Percentiles rank a stretch among this genome's conserved stretches.
Evolutionary conservation across 768 basidiomycete genomes (phyloP).

Genomic region (Agrocybe praecox): DNA sequence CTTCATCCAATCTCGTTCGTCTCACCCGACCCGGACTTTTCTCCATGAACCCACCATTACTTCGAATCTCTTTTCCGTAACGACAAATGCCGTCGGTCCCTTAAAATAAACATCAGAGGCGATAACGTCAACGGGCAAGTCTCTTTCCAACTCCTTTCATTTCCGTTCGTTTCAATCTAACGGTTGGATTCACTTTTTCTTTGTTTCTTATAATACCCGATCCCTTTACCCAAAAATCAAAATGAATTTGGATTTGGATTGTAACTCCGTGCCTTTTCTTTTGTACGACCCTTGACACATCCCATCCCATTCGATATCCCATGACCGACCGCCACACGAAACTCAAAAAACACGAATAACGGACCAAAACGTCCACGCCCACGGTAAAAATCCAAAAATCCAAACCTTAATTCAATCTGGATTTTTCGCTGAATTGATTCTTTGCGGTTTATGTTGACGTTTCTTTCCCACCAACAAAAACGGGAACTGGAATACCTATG

Average conservation of each 20-base stretch:
- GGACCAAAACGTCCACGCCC: constrained; percentile 1
- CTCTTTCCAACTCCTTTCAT: background rate
- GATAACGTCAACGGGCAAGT: constrained; percentile 93
- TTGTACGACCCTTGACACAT: background rate
- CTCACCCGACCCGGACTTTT: too few relatives aligned
- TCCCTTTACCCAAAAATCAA: too few relatives aligned
- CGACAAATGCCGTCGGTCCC: background rate
- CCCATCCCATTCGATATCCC: background rate
- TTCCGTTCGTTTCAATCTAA: background rate
- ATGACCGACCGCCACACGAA: background rate
- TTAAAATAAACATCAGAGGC: too few relatives aligned
- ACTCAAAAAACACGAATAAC: background rate
- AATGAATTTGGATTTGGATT: too few relatives aligned
- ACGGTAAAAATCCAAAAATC: constrained; percentile 5
- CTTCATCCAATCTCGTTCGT: too few relatives aligned
- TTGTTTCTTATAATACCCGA: background rate
- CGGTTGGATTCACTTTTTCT: background rate
- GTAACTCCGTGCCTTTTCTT: background rate
- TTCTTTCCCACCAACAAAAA: too few relatives aligned
- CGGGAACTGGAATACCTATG: too few relatives aligned
- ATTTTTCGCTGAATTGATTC: too few relatives aligned
- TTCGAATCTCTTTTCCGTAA: too few relatives aligned
- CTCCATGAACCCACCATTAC: too few relatives aligned
- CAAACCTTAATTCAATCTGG: constrained; percentile 1
- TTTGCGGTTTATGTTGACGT: too few relatives aligned